Base-by-base conservation (phyloP, 2,329 filamentous ascomycete species). In the Arthroderma sp. region DNA sequence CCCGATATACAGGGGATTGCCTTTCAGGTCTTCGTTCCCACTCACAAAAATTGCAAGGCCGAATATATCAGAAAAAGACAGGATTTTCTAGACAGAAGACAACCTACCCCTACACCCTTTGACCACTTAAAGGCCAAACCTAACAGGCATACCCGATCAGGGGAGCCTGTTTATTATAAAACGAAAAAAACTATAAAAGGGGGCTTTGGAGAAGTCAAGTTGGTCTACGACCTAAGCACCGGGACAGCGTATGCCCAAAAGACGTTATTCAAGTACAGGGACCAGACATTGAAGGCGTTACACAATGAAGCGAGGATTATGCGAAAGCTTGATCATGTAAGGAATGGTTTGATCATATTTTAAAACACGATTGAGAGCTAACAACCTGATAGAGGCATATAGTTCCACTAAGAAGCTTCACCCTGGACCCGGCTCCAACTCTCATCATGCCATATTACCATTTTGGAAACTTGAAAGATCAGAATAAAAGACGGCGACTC, bases 211-310 rank as follows among this genome's bases (percentile, higher is more conserved):
- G 38, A 11, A 9, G 49, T 51, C 15, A 7, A 31, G 32, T 11
- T 36, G 36, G 45, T 50, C 31, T 9, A 36, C 29, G 37, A 51
- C 38, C 45, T 47, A 9, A 46, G 42, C 40, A 50, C 48, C 3
- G 48, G 48, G 10, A 3, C n/a, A n/a, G n/a, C 36, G 39, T 50
- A 46, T 29, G 50, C 50, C 3, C 38, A 37, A 42, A 51, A 51
- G 44, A 32, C 29, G 22, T 29, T 47, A 36, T 37, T 29, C 33
- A 31, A 32, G 15, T 6, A 9, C 11, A 44, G 43, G 5, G 9
- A 10, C 32, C 32, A 34, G 8, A 8, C 32, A 36, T 27, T 45
- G 27, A 28, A 7, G 4, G 34, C 28, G 11, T 29, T 44, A 11
- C 9, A 45, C 31, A 44, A 40, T 10, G 46, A 50, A 42, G 43